A percentile compares a stretch with the other conserved stretches of the same genome.
Evolutionary conservation across 805 yeast genomes (phyloP).

Genomic region (Candida khao-thaluensis): DNA sequence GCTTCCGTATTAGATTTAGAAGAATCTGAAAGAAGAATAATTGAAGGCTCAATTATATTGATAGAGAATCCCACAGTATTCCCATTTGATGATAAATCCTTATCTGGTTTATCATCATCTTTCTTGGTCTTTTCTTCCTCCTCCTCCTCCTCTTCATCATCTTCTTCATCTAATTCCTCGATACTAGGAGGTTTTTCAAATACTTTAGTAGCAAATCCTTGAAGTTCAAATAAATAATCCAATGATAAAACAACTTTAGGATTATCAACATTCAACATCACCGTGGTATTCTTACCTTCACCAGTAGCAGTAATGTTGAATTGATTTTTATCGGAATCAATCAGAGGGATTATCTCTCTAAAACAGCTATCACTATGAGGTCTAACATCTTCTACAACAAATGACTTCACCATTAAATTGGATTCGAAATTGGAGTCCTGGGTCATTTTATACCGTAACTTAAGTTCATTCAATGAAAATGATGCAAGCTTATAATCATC

Average conservation of each 20-base stretch:
- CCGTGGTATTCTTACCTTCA: slow-evolving; percentile 43
- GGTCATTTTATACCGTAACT: slow-evolving; percentile 49
- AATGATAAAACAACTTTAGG: slow-evolving; percentile 81
- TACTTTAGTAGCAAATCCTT: slow-evolving; percentile 58
- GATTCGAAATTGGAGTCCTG: slow-evolving; percentile 57
- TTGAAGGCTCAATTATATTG: slow-evolving; percentile 72
- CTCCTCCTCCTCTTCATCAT: slow-evolving; percentile 14
- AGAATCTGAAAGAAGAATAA: slow-evolving; percentile 80
- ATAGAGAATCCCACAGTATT: slow-evolving; percentile 50
- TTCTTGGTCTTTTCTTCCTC: slow-evolving; percentile 3
- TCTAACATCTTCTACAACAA: slow-evolving; percentile 76
- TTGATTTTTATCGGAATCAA: slow-evolving; percentile 63
- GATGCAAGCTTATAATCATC: slow-evolving; percentile 33
- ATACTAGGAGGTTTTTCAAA: slow-evolving; percentile 24
- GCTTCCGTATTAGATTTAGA: slow-evolving; percentile 72
- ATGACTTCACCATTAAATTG: slow-evolving; percentile 64
- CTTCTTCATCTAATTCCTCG: slow-evolving; percentile 18
- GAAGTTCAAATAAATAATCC: slow-evolving; percentile 80
- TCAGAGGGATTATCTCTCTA: slow-evolving; percentile 76
- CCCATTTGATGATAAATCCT: slow-evolving; percentile 4
- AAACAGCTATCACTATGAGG: slow-evolving; percentile 62
- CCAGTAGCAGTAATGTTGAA: slow-evolving; percentile 56
- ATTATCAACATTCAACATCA: slow-evolving; percentile 66
- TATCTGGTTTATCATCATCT: slow-evolving; percentile 8
- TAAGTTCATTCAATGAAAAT: slow-evolving; percentile 56